Evolutionary conservation across 805 yeast species (phyloP).

Genomic region (Ogataea methylovora): DNA sequence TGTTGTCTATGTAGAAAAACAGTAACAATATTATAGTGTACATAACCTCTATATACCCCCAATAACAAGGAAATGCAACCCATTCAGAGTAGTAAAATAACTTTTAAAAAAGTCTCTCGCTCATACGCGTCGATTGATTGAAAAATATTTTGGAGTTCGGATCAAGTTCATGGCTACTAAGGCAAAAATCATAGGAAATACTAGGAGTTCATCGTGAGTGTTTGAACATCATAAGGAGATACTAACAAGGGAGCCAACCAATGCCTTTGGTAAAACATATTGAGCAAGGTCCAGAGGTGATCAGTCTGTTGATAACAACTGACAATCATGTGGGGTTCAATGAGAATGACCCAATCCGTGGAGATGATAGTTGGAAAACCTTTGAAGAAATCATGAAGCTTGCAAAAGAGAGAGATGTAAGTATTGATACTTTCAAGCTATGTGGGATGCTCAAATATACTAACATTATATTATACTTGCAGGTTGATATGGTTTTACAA

Average conservation of each 20-base stretch:
- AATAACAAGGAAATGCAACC: too few relatives aligned
- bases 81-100: too few relatives aligned
- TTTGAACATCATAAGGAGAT: not conserved
- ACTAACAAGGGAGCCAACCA: not conserved
- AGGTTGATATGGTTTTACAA: conserved; percentile 81
- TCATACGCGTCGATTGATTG: too few relatives aligned
- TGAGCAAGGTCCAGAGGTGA: conserved; percentile 28
- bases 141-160: too few relatives aligned
- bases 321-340: conserved; percentile 95
- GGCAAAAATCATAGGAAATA: too few relatives aligned
- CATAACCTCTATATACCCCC: too few relatives aligned
- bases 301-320: conserved; percentile 71
- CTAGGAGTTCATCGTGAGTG: too few relatives aligned
- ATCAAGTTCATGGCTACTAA: too few relatives aligned
- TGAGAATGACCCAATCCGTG: conserved; percentile 84
- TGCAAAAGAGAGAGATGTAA: conserved; percentile 61
- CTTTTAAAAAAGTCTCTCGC: too few relatives aligned
- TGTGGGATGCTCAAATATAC: not conserved
- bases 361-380: conserved; percentile 83
- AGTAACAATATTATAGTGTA: too few relatives aligned
- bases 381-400: conserved; percentile 75
- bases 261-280: conserved; percentile 36
- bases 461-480: not conserved
- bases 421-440: not conserved
- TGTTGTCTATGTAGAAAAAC: conserved; percentile 42